Evolutionary conservation across 495 filamentous ascomycete species (phyloP).

Genomic region (Melanomma pulvis-pyrius): DNA sequence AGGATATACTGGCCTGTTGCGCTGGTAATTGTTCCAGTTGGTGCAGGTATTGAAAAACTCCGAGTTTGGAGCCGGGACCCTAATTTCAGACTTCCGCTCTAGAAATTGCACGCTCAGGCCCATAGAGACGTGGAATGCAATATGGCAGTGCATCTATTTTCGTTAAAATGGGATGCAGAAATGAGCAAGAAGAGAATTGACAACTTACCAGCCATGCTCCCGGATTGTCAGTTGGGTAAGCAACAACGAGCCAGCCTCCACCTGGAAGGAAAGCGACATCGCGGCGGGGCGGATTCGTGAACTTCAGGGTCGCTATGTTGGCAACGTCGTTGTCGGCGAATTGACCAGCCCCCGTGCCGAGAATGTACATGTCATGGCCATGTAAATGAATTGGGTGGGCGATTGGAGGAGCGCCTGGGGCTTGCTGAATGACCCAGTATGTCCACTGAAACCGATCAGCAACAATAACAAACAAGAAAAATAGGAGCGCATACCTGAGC

Average conservation of each 20-base stretch:
- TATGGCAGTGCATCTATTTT: slow-evolving; percentile 41
- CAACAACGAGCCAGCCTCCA: slow-evolving; percentile 42
- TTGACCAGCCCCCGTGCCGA: slow-evolving; percentile 34
- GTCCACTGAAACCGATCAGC: slow-evolving; percentile 37
- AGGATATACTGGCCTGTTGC: slow-evolving; percentile 24
- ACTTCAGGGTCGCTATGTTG: slow-evolving; percentile 25
- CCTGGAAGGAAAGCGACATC: slow-evolving; percentile 39
- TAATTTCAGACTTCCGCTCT: slow-evolving; percentile 33
- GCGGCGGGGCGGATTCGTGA: slow-evolving; percentile 41
- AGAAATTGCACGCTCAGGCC: slow-evolving; percentile 43
- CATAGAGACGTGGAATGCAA: slow-evolving; percentile 42
- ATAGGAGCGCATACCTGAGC: slow-evolving; percentile 6
- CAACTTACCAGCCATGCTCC: slow-evolving; percentile 33
- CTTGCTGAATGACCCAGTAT: slow-evolving; percentile 48
- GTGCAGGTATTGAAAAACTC: slow-evolving; percentile 33
- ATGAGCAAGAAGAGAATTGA: background rate
- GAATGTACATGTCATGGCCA: slow-evolving; percentile 43
- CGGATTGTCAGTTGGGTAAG: slow-evolving; percentile 42
- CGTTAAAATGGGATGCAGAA: background rate
- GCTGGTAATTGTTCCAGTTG: slow-evolving; percentile 29
- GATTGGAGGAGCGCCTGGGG: slow-evolving; percentile 32
- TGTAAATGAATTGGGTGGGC: slow-evolving; percentile 46
- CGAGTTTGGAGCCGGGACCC: slow-evolving; percentile 3
- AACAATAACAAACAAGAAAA: background rate
- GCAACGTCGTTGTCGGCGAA: slow-evolving; percentile 18